These are phyloP conservation scores for Saccharata proteae DNA, from an alignment of 2,329 filamentous ascomycete genomes.

Conservation along the genomic window DNA sequence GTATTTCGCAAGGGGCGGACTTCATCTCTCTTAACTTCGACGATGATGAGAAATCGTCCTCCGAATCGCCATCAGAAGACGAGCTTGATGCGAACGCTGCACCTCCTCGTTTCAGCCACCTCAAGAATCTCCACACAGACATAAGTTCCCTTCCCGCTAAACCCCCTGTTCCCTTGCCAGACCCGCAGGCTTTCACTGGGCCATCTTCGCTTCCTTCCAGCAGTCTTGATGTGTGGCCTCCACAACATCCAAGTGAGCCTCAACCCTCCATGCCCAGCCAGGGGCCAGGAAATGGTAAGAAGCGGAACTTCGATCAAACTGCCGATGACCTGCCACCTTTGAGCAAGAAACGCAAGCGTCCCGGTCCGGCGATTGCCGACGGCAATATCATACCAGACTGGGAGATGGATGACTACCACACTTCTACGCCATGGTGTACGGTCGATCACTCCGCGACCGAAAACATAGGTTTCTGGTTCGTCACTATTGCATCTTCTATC, in stretches of 20 bases:
- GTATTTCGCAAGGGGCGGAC: conserved; percentile 47
- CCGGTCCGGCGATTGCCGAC: conserved; percentile 27
- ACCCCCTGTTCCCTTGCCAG: not conserved
- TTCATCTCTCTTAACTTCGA: conserved; percentile 79
- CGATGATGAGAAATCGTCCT: conserved; percentile 39
- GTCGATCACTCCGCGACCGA: conserved; percentile 42
- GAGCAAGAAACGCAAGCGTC: conserved; percentile 63
- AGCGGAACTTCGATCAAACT: not conserved
- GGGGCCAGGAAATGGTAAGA: not conserved
- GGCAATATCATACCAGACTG: conserved; percentile 32
- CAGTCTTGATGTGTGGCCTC: conserved; percentile 12
- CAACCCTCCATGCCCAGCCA: no score
- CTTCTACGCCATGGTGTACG: conserved; percentile 51
- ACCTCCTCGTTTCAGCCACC: no score
- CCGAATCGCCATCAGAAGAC: conserved; percentile 5
- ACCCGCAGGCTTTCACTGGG: not conserved
- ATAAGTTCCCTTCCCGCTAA: not conserved
- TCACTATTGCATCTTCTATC: conserved; percentile 1
- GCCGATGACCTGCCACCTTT: conserved; percentile 21
- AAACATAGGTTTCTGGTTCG: conserved; percentile 43
- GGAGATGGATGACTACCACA: conserved; percentile 21
- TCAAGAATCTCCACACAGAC: not conserved
- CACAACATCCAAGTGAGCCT: conserved; percentile 8
- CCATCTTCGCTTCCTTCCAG: conserved; percentile 1
- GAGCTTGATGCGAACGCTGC: no score